Evolutionary conservation across 306 rosid species (phyloP), one percentile per base, ranked within the genome.

Genomic region (Luffa acutangula): DNA sequence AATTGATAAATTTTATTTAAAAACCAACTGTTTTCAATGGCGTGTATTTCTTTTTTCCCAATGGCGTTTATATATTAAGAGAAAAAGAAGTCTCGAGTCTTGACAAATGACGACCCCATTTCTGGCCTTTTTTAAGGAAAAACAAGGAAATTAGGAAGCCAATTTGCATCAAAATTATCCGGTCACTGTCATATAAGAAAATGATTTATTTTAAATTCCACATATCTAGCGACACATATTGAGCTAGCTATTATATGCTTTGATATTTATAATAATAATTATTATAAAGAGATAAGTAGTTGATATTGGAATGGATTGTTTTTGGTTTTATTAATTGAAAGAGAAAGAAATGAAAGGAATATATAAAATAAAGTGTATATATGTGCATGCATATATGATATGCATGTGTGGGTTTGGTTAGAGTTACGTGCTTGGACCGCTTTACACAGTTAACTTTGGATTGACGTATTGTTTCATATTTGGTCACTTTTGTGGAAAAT

Each of bases 371-470:
- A 17, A 65, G 13, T 1, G 13, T 1, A 33, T 25, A 41, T 41
- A 43, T 36, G 46, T 57, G 63, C 63, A 57, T 57, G 5, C 18
- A 33, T 33, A 33, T 62, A 25, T 25, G 31, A 25, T 25, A 5
- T 69, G 76, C 76, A 70, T 70, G 49, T 70, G 54, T 70, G 76
- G 54, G 51, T 41, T 66, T 39, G 51, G 74, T 66, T 15, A 39
- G 7, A 70, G 36, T 70, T 70, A 42, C 52, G 37, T 42, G 76
- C 11, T 43, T 11, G 39, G 76, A 70, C 76, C 7, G 48, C 31
- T 41, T 36, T 36, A 7, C n/a, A 36, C 9, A 25, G 4, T 21
- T 34, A 13, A 34, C 70, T 65, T 65, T 39, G 31, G 49, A 36
- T 64, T 39, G 0, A 6, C 72, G 46, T 36, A 64, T 15, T 17